Percentiles rank a stretch among this genome's conserved stretches.
Evolutionary conservation across 306 rosid species (phyloP).

Genomic region (Quercus cerris): DNA sequence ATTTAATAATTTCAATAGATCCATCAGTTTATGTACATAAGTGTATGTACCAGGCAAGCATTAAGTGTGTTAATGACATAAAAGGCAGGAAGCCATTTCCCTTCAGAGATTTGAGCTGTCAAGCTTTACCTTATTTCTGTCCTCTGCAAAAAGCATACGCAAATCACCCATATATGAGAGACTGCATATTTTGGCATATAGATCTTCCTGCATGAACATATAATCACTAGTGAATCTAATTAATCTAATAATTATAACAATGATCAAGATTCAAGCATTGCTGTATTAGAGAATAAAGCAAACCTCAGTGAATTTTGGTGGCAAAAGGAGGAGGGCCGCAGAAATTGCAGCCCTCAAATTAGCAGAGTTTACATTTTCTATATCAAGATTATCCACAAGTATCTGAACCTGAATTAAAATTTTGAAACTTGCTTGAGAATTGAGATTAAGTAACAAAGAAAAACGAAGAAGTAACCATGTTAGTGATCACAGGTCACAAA

Average conservation of each 20-base stretch:
- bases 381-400: conserved; percentile 61
- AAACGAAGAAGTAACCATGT: background rate
- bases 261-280: conserved; percentile 14
- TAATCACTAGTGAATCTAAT: conserved; percentile 10
- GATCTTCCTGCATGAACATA: conserved; percentile 64
- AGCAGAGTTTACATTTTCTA: conserved; percentile 48
- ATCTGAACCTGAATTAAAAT: conserved; percentile 56
- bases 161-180: conserved; percentile 88
- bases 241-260: conserved; percentile 1
- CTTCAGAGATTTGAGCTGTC: conserved; percentile 13
- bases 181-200: conserved; percentile 88
- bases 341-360: conserved; percentile 83
- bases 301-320: conserved; percentile 79
- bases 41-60: background rate
- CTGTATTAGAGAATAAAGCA: conserved; percentile 7
- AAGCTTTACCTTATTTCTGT: conserved; percentile 70
- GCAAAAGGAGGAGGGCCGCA: conserved; percentile 89
- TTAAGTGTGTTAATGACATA: background rate
- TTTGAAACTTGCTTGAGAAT: conserved; percentile 1
- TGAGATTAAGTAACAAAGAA: background rate
- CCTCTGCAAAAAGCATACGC: conserved; percentile 97
- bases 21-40: conserved; percentile 4
- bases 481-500: background rate
- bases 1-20: background rate
- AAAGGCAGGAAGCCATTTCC: conserved; percentile 10